Conservation (phyloP, 2,329 filamentous ascomycete species). For the Trichophyton mentagrophytes region DNA sequence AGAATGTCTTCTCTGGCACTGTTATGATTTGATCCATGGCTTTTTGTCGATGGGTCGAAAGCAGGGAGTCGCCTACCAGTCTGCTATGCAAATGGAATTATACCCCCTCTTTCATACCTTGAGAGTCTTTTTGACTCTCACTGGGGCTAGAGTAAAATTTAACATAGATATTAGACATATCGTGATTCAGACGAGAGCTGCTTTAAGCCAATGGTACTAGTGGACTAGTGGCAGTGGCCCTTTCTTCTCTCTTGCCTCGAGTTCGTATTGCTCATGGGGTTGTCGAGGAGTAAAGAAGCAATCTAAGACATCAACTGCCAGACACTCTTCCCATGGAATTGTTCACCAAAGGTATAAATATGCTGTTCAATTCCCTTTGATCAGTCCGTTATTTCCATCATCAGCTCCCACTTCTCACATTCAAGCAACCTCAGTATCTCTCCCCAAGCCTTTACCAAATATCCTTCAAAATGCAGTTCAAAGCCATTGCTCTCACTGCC, state of each 20-base stretch:
- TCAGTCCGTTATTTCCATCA: background rate
- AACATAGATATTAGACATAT: background rate
- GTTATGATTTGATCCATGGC: background rate
- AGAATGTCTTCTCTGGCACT: background rate
- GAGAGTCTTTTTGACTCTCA: background rate
- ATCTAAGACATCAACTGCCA: background rate
- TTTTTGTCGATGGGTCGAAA: background rate
- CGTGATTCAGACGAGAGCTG: background rate
- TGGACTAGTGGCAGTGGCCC: background rate
- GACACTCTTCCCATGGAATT: background rate
- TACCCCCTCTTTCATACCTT: background rate
- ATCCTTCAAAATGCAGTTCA: slow-evolving; percentile 11
- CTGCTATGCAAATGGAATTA: background rate
- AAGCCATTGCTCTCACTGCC: slow-evolving; percentile 8
- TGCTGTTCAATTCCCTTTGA: background rate
- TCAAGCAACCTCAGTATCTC: background rate
- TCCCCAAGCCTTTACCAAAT: background rate
- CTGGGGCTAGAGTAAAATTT: background rate
- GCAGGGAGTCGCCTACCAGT: background rate
- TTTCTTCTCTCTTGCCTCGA: background rate
- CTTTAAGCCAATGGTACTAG: background rate
- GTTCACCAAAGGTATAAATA: background rate
- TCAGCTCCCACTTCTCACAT: background rate
- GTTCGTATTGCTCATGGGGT: background rate
- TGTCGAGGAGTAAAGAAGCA: background rate